Conservation (phyloP, 1,284 basidiomycete genomes). For the Ceratobasidium papillatum region DNA sequence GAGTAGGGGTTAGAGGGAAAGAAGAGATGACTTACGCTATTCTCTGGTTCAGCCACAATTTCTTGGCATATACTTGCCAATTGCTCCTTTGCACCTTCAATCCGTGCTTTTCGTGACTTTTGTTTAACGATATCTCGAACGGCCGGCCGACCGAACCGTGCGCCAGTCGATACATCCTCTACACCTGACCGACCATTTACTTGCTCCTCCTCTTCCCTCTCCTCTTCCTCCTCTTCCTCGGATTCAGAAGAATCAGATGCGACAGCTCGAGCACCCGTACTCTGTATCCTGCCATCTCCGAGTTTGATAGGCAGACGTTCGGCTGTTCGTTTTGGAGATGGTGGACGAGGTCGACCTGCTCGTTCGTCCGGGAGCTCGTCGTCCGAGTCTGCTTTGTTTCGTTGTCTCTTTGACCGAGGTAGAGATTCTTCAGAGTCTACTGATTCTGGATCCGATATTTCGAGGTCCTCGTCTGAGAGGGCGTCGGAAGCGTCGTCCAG, state of each 20-base stretch:
- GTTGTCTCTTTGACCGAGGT: slow-evolving; percentile 46
- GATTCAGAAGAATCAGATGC: slow-evolving; percentile 57
- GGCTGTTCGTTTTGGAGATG: slow-evolving; percentile 62
- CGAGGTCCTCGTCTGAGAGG: slow-evolving; percentile 49
- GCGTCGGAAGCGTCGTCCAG: slow-evolving; percentile 45
- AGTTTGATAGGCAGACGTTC: slow-evolving; percentile 87
- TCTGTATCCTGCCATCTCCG: slow-evolving; percentile 75
- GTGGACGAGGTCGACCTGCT: slow-evolving; percentile 59
- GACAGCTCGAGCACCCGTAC: slow-evolving; percentile 56
- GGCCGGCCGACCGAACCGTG: slow-evolving; percentile 82
- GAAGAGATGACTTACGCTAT: slow-evolving; percentile 64
- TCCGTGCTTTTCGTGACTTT: slow-evolving; percentile 71
- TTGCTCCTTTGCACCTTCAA: slow-evolving; percentile 87
- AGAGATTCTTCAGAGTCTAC: slow-evolving; percentile 44
- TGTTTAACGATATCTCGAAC: slow-evolving; percentile 77
- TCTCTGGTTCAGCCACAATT: slow-evolving; percentile 86
- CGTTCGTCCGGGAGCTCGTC: slow-evolving; percentile 77
- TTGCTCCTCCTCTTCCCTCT: slow-evolving; percentile 47
- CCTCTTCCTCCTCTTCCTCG: slow-evolving; percentile 48
- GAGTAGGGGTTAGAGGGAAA: not conserved
- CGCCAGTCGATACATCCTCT: slow-evolving; percentile 78
- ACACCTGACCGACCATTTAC: slow-evolving; percentile 48
- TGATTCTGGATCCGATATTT: slow-evolving; percentile 45
- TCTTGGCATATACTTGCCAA: slow-evolving; percentile 90
- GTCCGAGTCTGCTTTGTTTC: slow-evolving; percentile 60